These are phyloP conservation scores for Lachnellula willkommii DNA, from an alignment of 2,329 filamentous ascomycete species.

Conservation along the genomic window DNA sequence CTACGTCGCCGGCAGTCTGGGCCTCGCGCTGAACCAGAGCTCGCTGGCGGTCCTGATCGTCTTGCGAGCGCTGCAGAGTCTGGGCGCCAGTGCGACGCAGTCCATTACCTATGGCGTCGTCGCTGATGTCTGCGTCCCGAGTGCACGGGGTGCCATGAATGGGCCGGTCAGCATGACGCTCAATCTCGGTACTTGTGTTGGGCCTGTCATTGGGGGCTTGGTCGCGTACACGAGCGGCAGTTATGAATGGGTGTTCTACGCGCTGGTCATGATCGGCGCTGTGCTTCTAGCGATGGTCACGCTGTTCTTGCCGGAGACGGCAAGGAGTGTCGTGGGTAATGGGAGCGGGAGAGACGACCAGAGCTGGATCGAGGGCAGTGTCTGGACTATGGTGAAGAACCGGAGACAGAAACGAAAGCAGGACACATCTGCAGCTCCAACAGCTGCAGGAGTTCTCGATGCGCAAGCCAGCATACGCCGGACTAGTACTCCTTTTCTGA, in stretches of 20 bases:
- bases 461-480: neutral
- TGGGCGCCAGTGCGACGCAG: conserved; percentile 53
- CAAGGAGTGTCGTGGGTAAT: conserved; percentile 33
- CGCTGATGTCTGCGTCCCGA: conserved; percentile 60
- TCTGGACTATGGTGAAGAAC: neutral
- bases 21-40: conserved; percentile 41
- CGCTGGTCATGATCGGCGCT: conserved; percentile 31
- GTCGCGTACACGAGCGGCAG: conserved; percentile 27
- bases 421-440: too few relatives aligned
- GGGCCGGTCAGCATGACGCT: conserved; percentile 28
- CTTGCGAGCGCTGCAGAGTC: conserved; percentile 52
- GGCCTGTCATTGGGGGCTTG: conserved; percentile 31
- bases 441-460: too few relatives aligned
- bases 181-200: conserved; percentile 18
- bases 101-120: conserved; percentile 59
- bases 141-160: conserved; percentile 55
- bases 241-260: conserved; percentile 35
- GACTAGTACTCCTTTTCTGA: neutral
- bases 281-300: conserved; percentile 32
- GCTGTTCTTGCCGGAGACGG: conserved; percentile 39
- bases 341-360: conserved; percentile 16
- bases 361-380: neutral
- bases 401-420: neutral
- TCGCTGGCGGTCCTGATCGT: conserved; percentile 46
- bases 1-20: conserved; percentile 50